These are phyloP conservation scores for Colletotrichum orbiculare DNA, from an alignment of 2,329 filamentous ascomycete genomes.

Conservation along the genomic window DNA sequence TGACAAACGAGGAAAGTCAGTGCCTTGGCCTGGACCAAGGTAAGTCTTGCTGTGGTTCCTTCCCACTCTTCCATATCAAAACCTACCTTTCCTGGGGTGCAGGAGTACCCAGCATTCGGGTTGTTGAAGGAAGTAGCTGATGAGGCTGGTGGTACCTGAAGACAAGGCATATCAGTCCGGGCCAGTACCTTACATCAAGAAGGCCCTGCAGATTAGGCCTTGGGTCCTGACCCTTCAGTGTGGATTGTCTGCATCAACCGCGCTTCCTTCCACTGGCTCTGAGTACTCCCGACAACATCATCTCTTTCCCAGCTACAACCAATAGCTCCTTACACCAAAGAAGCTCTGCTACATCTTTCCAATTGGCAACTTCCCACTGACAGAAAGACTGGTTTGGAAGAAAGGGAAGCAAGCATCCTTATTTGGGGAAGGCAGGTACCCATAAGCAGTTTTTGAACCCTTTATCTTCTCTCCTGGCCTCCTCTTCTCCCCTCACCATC, in stretches of 20 bases:
- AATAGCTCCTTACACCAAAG: neutral
- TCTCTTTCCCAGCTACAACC: constrained; percentile 14
- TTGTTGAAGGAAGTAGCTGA: no score
- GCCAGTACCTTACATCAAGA: no score
- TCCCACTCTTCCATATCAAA: no score
- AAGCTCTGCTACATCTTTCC: neutral
- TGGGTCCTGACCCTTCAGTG: neutral
- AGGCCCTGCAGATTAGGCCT: no score
- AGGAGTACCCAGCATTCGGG: no score
- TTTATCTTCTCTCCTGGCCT: constrained; percentile 40
- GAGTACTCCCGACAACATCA: constrained; percentile 10
- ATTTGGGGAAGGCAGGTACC: constrained; percentile 20
- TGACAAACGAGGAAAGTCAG: no score
- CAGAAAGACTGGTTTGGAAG: neutral
- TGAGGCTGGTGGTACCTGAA: no score
- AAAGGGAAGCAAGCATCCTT: constrained; percentile 29
- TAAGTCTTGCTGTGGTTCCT: no score
- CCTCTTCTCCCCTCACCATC: constrained; percentile 42
- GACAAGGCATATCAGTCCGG: neutral
- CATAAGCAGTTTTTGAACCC: constrained; percentile 23
- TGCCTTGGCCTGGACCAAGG: no score
- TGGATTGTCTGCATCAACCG: constrained; percentile 1
- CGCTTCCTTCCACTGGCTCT: neutral
- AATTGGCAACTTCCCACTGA: constrained; percentile 7
- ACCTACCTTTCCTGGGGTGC: no score